These are phyloP conservation scores for Schwanniomyces pseudopolymorphus DNA, from an alignment of 805 yeast genomes.

Conservation along the genomic window DNA sequence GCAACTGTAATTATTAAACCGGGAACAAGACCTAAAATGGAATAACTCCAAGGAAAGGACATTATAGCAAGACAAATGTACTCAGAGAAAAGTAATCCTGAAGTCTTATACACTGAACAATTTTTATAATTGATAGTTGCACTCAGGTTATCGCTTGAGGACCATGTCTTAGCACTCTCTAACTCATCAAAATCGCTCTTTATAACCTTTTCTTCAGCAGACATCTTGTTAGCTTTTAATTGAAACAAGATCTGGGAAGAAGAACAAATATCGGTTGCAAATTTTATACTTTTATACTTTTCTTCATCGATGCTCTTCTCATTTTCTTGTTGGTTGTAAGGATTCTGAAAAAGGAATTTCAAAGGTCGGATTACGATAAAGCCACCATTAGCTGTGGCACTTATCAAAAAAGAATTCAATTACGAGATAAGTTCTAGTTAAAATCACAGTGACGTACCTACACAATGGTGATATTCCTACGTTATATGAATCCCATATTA, in stretches of 20 bases:
- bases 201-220: neutral
- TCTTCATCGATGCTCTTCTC: neutral
- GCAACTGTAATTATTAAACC: constrained; percentile 55
- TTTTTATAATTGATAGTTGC: constrained; percentile 44
- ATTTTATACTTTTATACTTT: neutral
- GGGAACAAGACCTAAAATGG: constrained; percentile 58
- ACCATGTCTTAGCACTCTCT: neutral
- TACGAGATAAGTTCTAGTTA: too few relatives aligned
- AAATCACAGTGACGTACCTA: neutral
- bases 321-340: neutral
- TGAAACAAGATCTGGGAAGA: neutral
- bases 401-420: neutral
- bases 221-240: neutral
- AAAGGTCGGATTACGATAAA: neutral
- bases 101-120: constrained; percentile 59
- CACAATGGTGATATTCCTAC: neutral
- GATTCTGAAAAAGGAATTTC: neutral
- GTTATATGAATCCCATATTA: neutral
- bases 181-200: neutral
- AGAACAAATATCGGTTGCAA: neutral
- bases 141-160: constrained; percentile 1
- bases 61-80: constrained; percentile 61
- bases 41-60: constrained; percentile 68
- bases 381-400: neutral
- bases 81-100: constrained; percentile 59